These are phyloP conservation scores for Xylaria intraflava DNA, from an alignment of 495 filamentous ascomycete species.

Conservation along the genomic window DNA sequence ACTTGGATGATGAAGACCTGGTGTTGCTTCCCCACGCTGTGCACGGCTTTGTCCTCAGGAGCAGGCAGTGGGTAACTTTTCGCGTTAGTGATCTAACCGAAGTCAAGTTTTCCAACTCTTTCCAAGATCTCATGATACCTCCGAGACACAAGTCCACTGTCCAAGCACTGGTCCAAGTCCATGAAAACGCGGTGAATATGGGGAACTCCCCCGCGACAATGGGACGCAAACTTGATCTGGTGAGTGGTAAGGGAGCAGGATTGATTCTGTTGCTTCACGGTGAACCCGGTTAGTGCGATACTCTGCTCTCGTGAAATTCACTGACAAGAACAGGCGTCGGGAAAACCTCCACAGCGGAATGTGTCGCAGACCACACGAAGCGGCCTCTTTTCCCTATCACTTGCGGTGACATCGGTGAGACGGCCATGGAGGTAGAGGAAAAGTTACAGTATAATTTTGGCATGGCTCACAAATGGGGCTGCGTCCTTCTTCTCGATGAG, in stretches of 20 bases:
- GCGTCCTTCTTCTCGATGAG: slow-evolving; percentile 51
- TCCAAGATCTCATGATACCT: slow-evolving; percentile 18
- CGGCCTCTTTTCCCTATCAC: slow-evolving; percentile 28
- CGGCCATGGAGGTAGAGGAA: slow-evolving; percentile 29
- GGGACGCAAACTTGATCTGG: slow-evolving; percentile 6
- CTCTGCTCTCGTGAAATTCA: slow-evolving; percentile 15
- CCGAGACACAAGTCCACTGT: slow-evolving; percentile 15
- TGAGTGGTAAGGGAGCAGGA: slow-evolving; percentile 27
- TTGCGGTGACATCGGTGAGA: slow-evolving; percentile 15
- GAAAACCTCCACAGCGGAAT: slow-evolving; percentile 15
- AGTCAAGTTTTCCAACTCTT: slow-evolving; percentile 17
- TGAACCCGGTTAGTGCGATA: slow-evolving; percentile 39
- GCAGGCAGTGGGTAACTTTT: slow-evolving; percentile 1
- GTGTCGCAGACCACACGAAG: slow-evolving; percentile 21
- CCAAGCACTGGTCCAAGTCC: slow-evolving; percentile 19
- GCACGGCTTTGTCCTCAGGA: slow-evolving; percentile 2
- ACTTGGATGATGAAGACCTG: neutral
- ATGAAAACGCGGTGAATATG: slow-evolving; percentile 7
- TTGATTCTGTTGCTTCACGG: slow-evolving; percentile 40
- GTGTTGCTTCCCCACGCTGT: neutral
- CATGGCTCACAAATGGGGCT: slow-evolving; percentile 41
- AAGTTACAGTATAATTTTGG: slow-evolving; percentile 36
- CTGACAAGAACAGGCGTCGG: slow-evolving; percentile 14
- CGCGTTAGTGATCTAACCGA: slow-evolving; percentile 6
- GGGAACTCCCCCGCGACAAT: slow-evolving; percentile 1